These are phyloP conservation scores for Podochytrium sp. DNA, from an alignment of 192 early-diverging fungal species.

Conservation along the genomic window DNA sequence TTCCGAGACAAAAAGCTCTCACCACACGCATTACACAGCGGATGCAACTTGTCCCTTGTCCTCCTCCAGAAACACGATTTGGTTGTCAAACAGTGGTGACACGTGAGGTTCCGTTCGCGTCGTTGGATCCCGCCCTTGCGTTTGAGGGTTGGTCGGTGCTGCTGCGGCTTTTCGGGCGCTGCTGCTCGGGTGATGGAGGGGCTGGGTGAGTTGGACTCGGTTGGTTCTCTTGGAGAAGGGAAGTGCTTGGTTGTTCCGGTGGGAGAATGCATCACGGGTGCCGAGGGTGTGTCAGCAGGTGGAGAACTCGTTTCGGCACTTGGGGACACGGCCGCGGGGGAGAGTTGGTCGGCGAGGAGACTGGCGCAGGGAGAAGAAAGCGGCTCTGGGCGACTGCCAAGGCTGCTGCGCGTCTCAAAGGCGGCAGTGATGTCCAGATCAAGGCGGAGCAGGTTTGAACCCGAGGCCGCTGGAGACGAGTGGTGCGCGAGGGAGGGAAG, in stretches of 20 bases:
- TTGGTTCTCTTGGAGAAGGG: not conserved
- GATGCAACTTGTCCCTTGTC: slow-evolving; percentile 69
- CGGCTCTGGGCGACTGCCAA: no score
- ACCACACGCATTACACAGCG: slow-evolving; percentile 86
- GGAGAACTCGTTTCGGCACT: not conserved
- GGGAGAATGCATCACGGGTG: not conserved
- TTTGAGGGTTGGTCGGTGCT: not conserved
- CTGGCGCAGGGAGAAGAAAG: no score
- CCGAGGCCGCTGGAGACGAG: no score
- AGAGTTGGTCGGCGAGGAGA: no score
- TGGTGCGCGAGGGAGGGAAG: no score
- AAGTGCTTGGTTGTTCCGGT: not conserved
- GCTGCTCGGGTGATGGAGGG: not conserved
- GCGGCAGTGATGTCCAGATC: no score
- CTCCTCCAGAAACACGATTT: slow-evolving; percentile 81
- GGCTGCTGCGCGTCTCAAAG: no score
- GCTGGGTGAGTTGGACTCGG: not conserved
- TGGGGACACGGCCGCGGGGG: not conserved
- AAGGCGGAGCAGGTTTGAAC: no score
- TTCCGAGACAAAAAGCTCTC: not conserved
- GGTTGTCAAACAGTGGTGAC: slow-evolving; percentile 73
- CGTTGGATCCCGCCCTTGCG: slow-evolving; percentile 38
- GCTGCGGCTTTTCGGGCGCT: not conserved
- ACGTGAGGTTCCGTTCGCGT: slow-evolving; percentile 39
- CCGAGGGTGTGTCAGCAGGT: not conserved